These are phyloP conservation scores for Xylariaceae sp. DNA, from an alignment of 2,329 filamentous ascomycete genomes.

Conservation along the genomic window DNA sequence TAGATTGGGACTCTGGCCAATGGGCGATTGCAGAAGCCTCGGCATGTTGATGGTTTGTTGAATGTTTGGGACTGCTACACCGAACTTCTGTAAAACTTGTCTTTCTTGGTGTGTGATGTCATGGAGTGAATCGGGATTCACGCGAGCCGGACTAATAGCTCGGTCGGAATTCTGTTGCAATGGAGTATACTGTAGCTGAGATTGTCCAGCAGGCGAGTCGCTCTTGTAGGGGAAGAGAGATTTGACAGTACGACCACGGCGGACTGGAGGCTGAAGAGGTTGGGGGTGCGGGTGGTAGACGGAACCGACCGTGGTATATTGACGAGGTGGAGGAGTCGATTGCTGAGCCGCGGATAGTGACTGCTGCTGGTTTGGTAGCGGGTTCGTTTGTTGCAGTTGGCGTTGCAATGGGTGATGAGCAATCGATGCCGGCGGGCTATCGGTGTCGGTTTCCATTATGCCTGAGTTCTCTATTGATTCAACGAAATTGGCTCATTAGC, in stretches of 20 bases:
- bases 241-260: constrained; percentile 56
- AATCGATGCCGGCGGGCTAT: background rate
- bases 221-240: constrained; percentile 45
- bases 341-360: constrained; percentile 3
- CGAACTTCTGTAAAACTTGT: constrained; percentile 26
- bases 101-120: constrained; percentile 4
- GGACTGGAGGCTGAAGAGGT: constrained; percentile 58
- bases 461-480: background rate
- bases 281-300: constrained; percentile 57
- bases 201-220: constrained; percentile 33
- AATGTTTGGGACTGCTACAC: background rate
- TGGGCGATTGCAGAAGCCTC: background rate
- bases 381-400: background rate
- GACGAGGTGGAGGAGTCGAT: constrained; percentile 37
- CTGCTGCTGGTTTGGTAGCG: background rate
- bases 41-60: background rate
- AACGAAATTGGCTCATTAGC: background rate
- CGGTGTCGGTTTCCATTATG: constrained; percentile 16
- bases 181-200: constrained; percentile 54
- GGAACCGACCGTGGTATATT: constrained; percentile 64
- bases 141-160: constrained; percentile 50
- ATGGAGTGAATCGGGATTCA: background rate
- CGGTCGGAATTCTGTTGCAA: constrained; percentile 63
- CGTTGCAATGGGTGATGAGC: background rate
- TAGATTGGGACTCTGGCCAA: background rate